Conservation (phyloP, 1,284 basidiomycete genomes). For the Lignosus rhinocerotis region DNA sequence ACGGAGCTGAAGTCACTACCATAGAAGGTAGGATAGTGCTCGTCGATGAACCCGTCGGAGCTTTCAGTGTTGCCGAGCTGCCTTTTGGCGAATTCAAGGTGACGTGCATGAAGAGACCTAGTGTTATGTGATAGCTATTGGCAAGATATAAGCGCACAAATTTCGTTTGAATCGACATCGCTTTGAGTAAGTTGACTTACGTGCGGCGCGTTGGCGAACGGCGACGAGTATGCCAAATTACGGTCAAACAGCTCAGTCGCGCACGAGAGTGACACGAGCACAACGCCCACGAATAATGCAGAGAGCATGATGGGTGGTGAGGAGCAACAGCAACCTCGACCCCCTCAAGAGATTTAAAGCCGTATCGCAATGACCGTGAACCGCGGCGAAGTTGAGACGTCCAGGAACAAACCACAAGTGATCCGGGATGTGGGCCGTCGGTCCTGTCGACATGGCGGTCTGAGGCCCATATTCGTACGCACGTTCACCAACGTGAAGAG, state of each 20-base stretch:
- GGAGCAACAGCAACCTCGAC: background rate
- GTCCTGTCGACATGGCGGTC: no score
- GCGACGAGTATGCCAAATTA: conserved; percentile 52
- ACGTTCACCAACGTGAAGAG: background rate
- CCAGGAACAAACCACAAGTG: no score
- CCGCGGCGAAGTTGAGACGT: no score
- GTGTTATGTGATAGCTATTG: conserved; percentile 44
- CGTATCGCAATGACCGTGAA: no score
- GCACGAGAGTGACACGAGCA: conserved; percentile 16
- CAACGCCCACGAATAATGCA: conserved; percentile 1
- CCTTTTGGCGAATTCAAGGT: conserved; percentile 39
- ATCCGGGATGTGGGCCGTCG: no score
- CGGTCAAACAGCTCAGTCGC: conserved; percentile 41
- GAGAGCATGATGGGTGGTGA: conserved; percentile 11
- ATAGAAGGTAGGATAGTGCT: conserved; percentile 57
- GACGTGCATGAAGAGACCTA: conserved; percentile 39
- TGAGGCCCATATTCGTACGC: no score
- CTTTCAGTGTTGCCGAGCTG: conserved; percentile 29
- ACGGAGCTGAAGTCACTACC: conserved; percentile 49
- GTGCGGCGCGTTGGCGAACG: conserved; percentile 43
- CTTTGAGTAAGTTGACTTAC: conserved; percentile 26
- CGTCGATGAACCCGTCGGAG: conserved; percentile 44
- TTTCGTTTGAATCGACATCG: background rate
- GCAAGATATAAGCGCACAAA: background rate
- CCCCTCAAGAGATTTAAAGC: background rate